Base-by-base conservation (phyloP, 352 stramenopile species). In the Pythium pyrilobum region DNA sequence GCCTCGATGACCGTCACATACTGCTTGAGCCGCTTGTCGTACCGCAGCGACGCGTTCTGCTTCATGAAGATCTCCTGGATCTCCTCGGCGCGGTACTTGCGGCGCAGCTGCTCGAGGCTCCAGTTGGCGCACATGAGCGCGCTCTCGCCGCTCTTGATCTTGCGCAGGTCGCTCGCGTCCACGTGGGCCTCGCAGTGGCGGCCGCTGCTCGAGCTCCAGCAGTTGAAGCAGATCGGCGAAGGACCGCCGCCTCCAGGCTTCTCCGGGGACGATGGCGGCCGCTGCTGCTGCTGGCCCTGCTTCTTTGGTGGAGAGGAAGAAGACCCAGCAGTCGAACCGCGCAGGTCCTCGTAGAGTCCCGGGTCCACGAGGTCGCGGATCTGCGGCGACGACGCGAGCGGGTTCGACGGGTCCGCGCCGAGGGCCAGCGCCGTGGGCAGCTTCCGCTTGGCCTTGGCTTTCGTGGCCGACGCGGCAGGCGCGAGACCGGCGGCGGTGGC, bases 31-130 rank as follows among this genome's bases (percentile, higher is more conserved):
- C 80, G 63, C 37, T 76, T 77, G 51, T 97, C 85, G 47, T 93
- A 98, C 7, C 87, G 76, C 15, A 98, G 59, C 16, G 81, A 95
- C 1, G 82, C 84, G 15, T 76, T 90, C 27, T 89, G 73, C 47
- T 92, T 89, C 68, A 89, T 81, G 29, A 97, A 97, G 15, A 97
- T 73, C 59, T 98, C 89, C 54, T 97, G 89, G 38, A 97, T 96
- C 64, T 97, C 87, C 52, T 96, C 87, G 1, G 87, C 75, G 9
- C 87, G 77, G 41, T 95, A 92, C 57, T 92, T 92, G 23, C 84
- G 75, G 6, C 81, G 69, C 8, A 96, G 52, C 31, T 95, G 87
- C 29, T 92, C 85, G 3, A 97, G 67, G 45, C 96, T 80, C 89
- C 89, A 97, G 62, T 97, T 97, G 8, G 79, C 77, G 59, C 92